These are phyloP conservation scores for Avena sativa DNA, from an alignment of 176 grass and related monocot species.

Conservation along the genomic window DNA sequence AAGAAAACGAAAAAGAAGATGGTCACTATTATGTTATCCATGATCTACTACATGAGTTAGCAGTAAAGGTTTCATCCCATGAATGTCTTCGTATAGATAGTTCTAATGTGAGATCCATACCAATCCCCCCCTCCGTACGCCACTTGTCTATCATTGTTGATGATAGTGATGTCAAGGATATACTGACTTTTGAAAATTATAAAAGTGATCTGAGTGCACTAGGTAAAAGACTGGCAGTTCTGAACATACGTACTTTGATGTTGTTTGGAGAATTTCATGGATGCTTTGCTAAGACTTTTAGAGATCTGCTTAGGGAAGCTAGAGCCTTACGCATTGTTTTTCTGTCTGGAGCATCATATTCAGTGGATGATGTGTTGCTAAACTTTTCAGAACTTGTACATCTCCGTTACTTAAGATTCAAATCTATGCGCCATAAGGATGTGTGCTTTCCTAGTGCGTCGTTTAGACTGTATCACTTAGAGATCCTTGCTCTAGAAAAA, in stretches of 20 bases:
- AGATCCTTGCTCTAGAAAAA: background rate
- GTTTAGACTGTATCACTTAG: conserved; percentile 1
- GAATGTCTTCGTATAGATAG: conserved; percentile 26
- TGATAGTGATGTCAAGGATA: background rate
- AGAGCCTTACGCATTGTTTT: background rate
- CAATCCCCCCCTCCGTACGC: background rate
- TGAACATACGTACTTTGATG: conserved; percentile 25
- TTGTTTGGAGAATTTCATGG: conserved; percentile 18
- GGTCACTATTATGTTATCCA: background rate
- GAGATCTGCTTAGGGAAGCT: background rate
- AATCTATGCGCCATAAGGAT: background rate
- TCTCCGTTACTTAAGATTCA: conserved; percentile 26
- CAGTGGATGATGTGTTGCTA: background rate
- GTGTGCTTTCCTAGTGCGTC: background rate
- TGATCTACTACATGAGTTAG: conserved; percentile 41
- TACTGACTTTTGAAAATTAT: background rate
- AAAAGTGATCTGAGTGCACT: background rate
- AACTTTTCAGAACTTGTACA: conserved; percentile 1
- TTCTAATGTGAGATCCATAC: background rate
- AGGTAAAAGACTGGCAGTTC: background rate
- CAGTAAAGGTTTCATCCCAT: background rate
- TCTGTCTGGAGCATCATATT: background rate
- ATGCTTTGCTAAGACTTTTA: background rate
- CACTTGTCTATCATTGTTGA: conserved; percentile 41
- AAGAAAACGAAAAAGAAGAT: background rate